These are phyloP conservation scores for Mallotus repandus DNA, from an alignment of 441 rosid species.

Conservation along the genomic window DNA sequence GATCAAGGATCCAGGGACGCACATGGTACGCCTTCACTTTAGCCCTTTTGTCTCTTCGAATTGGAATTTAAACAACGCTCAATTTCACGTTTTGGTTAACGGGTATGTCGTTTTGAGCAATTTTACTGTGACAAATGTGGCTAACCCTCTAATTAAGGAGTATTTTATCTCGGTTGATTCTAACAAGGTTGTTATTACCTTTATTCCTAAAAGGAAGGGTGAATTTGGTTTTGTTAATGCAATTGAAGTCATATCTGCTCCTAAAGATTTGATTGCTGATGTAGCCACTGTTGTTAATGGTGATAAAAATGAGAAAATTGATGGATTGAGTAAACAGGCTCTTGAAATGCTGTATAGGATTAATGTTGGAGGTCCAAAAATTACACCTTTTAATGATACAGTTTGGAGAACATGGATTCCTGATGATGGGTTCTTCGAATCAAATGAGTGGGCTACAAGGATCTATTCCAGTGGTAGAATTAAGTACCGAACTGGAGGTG, in stretches of 20 bases:
- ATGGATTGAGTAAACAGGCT: slow-evolving; percentile 48
- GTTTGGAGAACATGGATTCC: slow-evolving; percentile 87
- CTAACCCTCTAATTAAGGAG: slow-evolving; percentile 53
- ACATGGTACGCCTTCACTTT: slow-evolving; percentile 72
- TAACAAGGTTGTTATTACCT: slow-evolving; percentile 48
- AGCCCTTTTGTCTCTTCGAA: slow-evolving; percentile 40
- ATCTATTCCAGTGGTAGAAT: slow-evolving; percentile 55
- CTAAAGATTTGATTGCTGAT: slow-evolving; percentile 68
- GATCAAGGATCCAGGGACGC: slow-evolving; percentile 54
- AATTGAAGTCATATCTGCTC: slow-evolving; percentile 86
- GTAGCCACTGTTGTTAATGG: slow-evolving; percentile 41
- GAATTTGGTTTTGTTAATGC: slow-evolving; percentile 74
- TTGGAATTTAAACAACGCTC: slow-evolving; percentile 33
- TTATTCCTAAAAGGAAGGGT: slow-evolving; percentile 45
- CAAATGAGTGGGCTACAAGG: slow-evolving; percentile 35
- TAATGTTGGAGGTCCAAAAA: slow-evolving; percentile 69
- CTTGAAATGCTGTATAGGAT: slow-evolving; percentile 54
- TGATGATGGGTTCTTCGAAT: slow-evolving; percentile 53
- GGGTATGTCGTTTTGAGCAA: slow-evolving; percentile 57
- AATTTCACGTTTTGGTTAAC: slow-evolving; percentile 64
- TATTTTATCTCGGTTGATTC: slow-evolving; percentile 52
- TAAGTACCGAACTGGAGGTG: slow-evolving; percentile 61
- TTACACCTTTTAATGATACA: slow-evolving; percentile 78
- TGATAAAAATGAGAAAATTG: slow-evolving; percentile 39
- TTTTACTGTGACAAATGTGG: slow-evolving; percentile 41